phyloP scores from a whole-genome alignment of 805 yeast genomes.

The Torulaspora microellipsoides region DNA sequence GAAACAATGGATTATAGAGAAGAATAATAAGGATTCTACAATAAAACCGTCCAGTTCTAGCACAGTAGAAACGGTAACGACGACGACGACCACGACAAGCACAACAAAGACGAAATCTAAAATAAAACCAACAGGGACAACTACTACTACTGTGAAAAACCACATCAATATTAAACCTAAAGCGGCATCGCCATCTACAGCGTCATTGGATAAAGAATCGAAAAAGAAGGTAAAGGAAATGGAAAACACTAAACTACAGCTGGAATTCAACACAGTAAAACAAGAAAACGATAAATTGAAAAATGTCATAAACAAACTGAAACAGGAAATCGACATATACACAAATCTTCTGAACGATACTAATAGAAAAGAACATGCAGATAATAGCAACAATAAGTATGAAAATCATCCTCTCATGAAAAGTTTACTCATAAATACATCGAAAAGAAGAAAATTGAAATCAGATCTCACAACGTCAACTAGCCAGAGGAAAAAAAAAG shows the following conservation, averaged over 20 bases:
- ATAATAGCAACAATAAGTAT: neutral
- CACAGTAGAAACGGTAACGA: neutral
- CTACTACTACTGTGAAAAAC: neutral
- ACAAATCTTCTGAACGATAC: conserved; percentile 12
- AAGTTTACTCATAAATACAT: conserved; percentile 16
- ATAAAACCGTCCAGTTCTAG: no score
- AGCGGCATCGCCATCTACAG: conserved; percentile 3
- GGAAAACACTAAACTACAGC: conserved; percentile 21
- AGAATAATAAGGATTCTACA: conserved; percentile 2
- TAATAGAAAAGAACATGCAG: neutral
- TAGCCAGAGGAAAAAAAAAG: neutral
- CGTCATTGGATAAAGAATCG: conserved; percentile 7
- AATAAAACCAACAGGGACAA: neutral
- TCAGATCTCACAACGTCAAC: neutral
- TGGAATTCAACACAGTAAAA: conserved; percentile 23
- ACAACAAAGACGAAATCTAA: neutral
- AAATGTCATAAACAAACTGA: conserved; percentile 21
- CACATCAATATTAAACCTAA: conserved; percentile 4
- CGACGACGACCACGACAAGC: conserved; percentile 3
- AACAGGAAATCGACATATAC: conserved; percentile 25
- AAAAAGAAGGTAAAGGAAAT: conserved; percentile 13
- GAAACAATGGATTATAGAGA: conserved; percentile 20
- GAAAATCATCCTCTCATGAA: conserved; percentile 14
- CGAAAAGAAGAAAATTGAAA: conserved; percentile 18
- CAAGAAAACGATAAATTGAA: conserved; percentile 27